These are phyloP conservation scores for Physaria fendleri DNA, from an alignment of 345 rosid genomes.

Conservation along the genomic window DNA sequence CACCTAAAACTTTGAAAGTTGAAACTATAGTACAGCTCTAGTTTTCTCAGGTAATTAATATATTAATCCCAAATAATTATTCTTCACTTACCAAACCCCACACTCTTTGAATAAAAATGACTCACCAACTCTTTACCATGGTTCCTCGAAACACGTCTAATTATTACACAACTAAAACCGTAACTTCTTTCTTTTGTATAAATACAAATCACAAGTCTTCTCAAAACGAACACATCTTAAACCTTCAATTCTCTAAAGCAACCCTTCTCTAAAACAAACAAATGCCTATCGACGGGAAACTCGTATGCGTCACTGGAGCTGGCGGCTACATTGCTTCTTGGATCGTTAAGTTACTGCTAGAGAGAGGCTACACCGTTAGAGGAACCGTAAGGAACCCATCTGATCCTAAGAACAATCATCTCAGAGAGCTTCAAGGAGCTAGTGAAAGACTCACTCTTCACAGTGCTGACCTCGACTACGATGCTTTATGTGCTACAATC, in stretches of 20 bases:
- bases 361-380: constrained; percentile 69
- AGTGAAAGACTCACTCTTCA: constrained; percentile 65
- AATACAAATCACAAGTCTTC: constrained; percentile 12
- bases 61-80: too few species aligned
- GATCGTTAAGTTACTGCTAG: constrained; percentile 80
- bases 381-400: constrained; percentile 89
- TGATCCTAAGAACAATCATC: constrained; percentile 81
- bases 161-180: background rate
- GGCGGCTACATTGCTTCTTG: constrained; percentile 98
- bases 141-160: constrained; percentile 19
- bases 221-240: constrained; percentile 14
- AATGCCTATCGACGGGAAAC: constrained; percentile 48
- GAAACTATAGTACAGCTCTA: too few species aligned
- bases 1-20: too few species aligned
- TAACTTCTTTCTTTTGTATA: constrained; percentile 17
- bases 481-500: constrained; percentile 57
- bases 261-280: background rate
- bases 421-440: constrained; percentile 89
- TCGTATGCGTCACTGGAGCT: constrained; percentile 95
- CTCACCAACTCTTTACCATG: constrained; percentile 36
- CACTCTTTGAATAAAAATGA: too few species aligned
- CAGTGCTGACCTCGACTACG: constrained; percentile 74
- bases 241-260: background rate
- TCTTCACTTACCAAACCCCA: too few species aligned
- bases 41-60: too few species aligned